Conservation (phyloP, 805 yeast species). For the Zygoascus bituminiphila region DNA sequence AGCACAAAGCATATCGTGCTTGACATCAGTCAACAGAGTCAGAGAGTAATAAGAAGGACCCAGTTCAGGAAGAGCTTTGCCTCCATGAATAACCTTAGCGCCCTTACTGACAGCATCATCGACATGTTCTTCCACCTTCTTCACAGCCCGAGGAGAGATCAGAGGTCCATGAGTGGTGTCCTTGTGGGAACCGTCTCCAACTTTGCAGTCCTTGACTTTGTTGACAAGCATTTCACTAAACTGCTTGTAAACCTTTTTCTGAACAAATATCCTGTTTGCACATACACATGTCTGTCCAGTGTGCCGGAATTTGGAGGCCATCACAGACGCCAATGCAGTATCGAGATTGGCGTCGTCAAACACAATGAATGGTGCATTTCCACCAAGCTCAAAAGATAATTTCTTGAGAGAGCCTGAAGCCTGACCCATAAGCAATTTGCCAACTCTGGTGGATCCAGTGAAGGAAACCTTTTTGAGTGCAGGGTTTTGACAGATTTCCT, state of each 20-base stretch:
- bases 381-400: conserved; percentile 67
- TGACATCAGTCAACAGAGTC: conserved; percentile 57
- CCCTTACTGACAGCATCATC: conserved; percentile 59
- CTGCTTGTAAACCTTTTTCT: conserved; percentile 53
- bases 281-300: conserved; percentile 80
- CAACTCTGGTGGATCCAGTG: conserved; percentile 73
- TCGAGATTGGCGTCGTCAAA: conserved; percentile 67
- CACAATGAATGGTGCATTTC: conserved; percentile 72
- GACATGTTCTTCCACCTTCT: conserved; percentile 54
- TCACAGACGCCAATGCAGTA: conserved; percentile 56
- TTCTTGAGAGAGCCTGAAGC: conserved; percentile 56
- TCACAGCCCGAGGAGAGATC: conserved; percentile 53
- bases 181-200: conserved; percentile 56
- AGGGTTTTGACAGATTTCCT: conserved; percentile 38
- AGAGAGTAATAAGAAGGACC: conserved; percentile 62
- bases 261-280: conserved; percentile 65
- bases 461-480: conserved; percentile 59
- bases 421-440: conserved; percentile 57
- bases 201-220: conserved; percentile 35
- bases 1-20: conserved; percentile 46
- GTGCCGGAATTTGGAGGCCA: conserved; percentile 63
- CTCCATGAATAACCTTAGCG: conserved; percentile 58
- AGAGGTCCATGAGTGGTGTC: conserved; percentile 71
- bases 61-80: conserved; percentile 42
- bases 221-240: conserved; percentile 44